A percentile compares a stretch with the other conserved stretches of the same genome.
These are phyloP conservation scores for Suillus subluteus DNA, from an alignment of 768 basidiomycete species.

Conservation along the genomic window DNA sequence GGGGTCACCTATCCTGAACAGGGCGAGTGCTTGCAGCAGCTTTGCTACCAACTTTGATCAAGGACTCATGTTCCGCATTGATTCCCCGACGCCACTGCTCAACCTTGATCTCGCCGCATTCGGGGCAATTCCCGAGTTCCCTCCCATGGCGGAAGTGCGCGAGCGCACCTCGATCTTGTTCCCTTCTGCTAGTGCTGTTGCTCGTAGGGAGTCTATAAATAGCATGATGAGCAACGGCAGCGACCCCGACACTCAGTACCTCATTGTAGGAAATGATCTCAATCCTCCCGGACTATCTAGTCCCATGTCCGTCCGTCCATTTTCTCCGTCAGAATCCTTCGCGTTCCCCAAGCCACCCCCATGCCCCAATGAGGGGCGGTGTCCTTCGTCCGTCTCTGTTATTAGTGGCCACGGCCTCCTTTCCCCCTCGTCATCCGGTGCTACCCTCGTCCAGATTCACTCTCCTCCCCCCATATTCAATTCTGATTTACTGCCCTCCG, in stretches of 20 bases:
- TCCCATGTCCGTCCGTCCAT: conserved; percentile 67
- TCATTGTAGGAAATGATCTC: conserved; percentile 33
- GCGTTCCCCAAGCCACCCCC: conserved; percentile 69
- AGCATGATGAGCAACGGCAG: conserved; percentile 42
- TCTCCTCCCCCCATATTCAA: conserved; percentile 22
- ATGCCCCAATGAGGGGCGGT: neutral
- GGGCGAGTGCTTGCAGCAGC: conserved; percentile 53
- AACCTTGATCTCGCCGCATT: conserved; percentile 13
- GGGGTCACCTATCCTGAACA: conserved; percentile 24
- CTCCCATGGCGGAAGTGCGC: conserved; percentile 60
- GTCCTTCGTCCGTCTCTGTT: conserved; percentile 7
- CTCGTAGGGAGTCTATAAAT: conserved; percentile 42
- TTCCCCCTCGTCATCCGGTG: conserved; percentile 19
- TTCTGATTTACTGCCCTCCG: conserved; percentile 19
- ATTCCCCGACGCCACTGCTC: conserved; percentile 25
- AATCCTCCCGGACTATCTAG: conserved; percentile 38
- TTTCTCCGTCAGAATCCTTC: conserved; percentile 69
- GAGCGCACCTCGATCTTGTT: conserved; percentile 33
- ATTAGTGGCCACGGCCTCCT: neutral
- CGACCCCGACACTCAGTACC: conserved; percentile 44
- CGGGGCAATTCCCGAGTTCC: conserved; percentile 41
- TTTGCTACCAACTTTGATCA: conserved; percentile 67
- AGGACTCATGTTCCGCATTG: conserved; percentile 29
- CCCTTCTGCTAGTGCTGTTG: conserved; percentile 27
- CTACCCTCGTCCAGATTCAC: conserved; percentile 23